Percentiles rank a stretch among this genome's conserved stretches.
Conservation (phyloP, 306 rosid species). For the Prunus dulcis region DNA sequence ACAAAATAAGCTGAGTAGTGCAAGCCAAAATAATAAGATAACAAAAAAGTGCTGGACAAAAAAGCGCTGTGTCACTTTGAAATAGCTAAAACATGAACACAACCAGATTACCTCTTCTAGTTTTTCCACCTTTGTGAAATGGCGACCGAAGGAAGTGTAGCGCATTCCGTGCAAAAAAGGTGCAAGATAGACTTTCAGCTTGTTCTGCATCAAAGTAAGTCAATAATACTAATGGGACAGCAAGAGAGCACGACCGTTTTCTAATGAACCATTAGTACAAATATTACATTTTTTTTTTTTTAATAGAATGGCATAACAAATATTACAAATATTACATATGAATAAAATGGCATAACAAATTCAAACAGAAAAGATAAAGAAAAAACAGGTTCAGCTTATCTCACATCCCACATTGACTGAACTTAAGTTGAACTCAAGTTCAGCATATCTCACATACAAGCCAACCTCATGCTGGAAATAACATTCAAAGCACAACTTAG, state of each 20-base stretch:
- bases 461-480: neutral
- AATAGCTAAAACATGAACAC: conserved; percentile 18
- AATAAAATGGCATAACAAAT: neutral
- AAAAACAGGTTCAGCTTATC: neutral
- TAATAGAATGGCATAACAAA: neutral
- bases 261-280: neutral
- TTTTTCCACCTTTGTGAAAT: conserved; percentile 81
- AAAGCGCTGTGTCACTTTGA: neutral
- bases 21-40: neutral
- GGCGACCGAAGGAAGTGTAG: conserved; percentile 92
- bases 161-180: conserved; percentile 81
- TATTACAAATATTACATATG: neutral
- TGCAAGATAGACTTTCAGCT: conserved; percentile 68
- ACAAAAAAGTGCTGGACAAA: neutral
- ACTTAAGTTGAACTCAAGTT: neutral
- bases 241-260: neutral
- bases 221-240: conserved; percentile 12
- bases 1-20: neutral
- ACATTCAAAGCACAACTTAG: neutral
- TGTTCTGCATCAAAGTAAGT: conserved; percentile 52
- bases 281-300: neutral
- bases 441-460: neutral
- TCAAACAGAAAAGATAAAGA: neutral
- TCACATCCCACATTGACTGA: neutral
- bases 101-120: conserved; percentile 66